Evolutionary conservation across 176 grass and related monocot species (phyloP), one percentile per base, ranked within the genome.

Genomic region (Zoysia pacifica): DNA sequence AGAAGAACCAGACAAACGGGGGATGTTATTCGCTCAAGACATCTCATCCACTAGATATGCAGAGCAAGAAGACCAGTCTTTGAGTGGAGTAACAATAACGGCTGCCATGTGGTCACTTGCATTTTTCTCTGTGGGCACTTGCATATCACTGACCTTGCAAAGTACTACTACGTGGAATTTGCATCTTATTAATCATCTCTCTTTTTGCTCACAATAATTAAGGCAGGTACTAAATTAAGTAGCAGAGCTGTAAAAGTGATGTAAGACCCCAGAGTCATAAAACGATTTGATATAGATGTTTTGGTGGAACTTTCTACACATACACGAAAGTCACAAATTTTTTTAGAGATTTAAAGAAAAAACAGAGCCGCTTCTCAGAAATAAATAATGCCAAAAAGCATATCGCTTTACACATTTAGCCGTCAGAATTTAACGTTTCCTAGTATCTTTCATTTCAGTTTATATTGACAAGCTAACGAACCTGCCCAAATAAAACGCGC

Each of bases 11-110:
- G 40, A 84, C 77, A 81, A 89, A 62, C 7, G 15, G 40, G 38
- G 54, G 67, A 85, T 78, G 67, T 2, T 82, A 72, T 7, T 82
- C 11, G 46, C 73, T 20, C 51, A 16, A 74, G 68, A 82, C 79
- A 69, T 62, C 67, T 78, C 74, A 82, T 67, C 79, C 88, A 74
- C 84, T 62, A 61, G 65, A 53, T 67, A 77, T 72, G 71, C 35
- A 68, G 52, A 60, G 63, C 18, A 28, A 43, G 18, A 76, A 43
- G 50, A 72, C n/a, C 42, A 44, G 54, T 51, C 38, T 44, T 39
- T 51, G 8, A 70, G 45, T 60, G 65, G 18, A 72, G 12, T 7
- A 68, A 11, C 16, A 54, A 37, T 55, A 41, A 16, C 68, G 45
- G 41, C 62, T 63, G 53, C 28, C 28, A 28, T 28, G 28, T 28